These are phyloP conservation scores for Yamagishiella unicocca DNA, from an alignment of 139 green algal species.

Conservation along the genomic window DNA sequence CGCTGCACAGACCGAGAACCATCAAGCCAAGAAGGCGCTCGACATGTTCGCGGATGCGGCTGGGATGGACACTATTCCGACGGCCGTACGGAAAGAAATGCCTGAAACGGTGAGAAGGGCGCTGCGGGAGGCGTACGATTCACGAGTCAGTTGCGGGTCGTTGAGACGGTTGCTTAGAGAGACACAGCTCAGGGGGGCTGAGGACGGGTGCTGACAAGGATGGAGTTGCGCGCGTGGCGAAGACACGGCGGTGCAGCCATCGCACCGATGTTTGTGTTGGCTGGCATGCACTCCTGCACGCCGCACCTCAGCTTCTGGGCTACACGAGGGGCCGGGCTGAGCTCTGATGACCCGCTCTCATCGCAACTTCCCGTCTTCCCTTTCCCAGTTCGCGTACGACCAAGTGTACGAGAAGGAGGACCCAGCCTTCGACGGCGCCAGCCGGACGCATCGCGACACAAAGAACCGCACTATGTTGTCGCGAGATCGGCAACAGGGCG, in stretches of 20 bases:
- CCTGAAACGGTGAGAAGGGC: neutral
- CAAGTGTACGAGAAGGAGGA: constrained; percentile 83
- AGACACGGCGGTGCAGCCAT: no score
- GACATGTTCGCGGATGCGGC: constrained; percentile 67
- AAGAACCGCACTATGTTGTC: constrained; percentile 80
- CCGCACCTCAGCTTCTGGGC: no score
- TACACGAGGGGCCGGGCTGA: no score
- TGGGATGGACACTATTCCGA: neutral
- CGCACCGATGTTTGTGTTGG: no score
- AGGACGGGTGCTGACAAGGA: no score
- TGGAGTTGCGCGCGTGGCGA: no score
- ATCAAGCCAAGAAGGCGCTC: constrained; percentile 77
- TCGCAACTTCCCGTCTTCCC: neutral
- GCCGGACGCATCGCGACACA: constrained; percentile 78
- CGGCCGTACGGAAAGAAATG: neutral
- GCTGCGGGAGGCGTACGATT: no score
- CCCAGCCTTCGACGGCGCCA: constrained; percentile 62
- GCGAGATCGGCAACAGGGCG: constrained; percentile 66
- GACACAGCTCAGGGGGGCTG: no score
- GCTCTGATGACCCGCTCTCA: no score
- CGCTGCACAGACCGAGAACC: constrained; percentile 73
- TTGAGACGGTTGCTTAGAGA: no score
- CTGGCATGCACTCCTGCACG: no score
- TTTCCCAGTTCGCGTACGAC: constrained; percentile 79
- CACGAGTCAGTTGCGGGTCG: no score